Base-by-base conservation (phyloP, 2,329 filamentous ascomycete genomes). In the Fusarium coffeatum region DNA sequence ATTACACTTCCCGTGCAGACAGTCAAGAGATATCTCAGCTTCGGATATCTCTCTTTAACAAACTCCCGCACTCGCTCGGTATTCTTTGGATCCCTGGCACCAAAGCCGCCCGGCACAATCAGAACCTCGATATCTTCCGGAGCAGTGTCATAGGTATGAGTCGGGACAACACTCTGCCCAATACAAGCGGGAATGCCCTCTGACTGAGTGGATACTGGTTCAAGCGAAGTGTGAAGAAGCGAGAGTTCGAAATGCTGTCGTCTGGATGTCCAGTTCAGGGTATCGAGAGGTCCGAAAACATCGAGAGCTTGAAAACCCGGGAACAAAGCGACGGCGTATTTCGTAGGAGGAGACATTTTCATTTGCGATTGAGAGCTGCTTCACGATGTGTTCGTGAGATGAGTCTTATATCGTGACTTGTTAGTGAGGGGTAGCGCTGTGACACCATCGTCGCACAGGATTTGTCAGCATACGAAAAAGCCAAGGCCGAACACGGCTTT, bases 1-100 rank as follows among this genome's bases (percentile, higher is more conserved):
- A 89, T 75, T 3, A 83, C 82, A 4, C 85, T 80, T 0, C 89
- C 89, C 0, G 88, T 91, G 73, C 90, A 92, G 0, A 91, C 83
- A 0, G 87, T 89, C n/a, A 91, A 78, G 8, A 89, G 71, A 63
- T 86, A 87, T 49, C 80, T 76, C 9, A 89, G 68, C 10, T 78
- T 78, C 0, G 83, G 80, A 64, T 82, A 86, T 6, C 72, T 69
- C 0, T 75, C 69, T 7, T 69, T 70, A 43, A 89, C 76, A 65
- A 84, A 89, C n/a, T 83, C 77, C 5, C 76, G 74, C 3, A 79
- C 71, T 8, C 62, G 55, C 9, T 76, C 54, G 0, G 73, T 72
- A 1, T 59, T 59, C 3, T 76, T 68, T 0, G 70, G 22, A 6
- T 76, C 60, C 8, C 77, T 72, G 2, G 77, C 72, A 2, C 81